Percentiles rank a stretch among this genome's conserved stretches.
Conservation (phyloP, 306 rosid species). For the Mimosa bimucronata region DNA sequence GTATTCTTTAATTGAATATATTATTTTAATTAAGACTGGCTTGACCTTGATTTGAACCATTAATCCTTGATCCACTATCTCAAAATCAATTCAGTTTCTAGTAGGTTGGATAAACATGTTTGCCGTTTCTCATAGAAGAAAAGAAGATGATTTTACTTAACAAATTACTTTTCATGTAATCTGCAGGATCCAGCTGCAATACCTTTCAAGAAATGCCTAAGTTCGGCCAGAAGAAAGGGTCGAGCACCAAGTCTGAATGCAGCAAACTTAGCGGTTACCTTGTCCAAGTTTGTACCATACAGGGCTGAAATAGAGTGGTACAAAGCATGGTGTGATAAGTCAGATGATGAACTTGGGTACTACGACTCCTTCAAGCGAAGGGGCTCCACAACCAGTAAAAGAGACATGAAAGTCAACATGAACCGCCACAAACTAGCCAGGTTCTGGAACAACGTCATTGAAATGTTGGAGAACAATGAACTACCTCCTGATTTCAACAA, state of each 20-base stretch:
- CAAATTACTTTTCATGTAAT: constrained; percentile 13
- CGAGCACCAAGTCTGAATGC: constrained; percentile 53
- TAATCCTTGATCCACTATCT: no score
- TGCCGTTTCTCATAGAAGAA: no score
- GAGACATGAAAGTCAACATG: constrained; percentile 57
- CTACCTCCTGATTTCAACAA: constrained; percentile 61
- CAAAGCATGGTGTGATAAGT: constrained; percentile 56
- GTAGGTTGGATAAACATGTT: no score
- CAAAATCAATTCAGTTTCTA: no score
- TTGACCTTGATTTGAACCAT: no score
- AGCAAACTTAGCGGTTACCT: constrained; percentile 54
- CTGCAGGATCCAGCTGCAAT: constrained; percentile 50
- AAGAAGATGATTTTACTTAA: constrained; percentile 20
- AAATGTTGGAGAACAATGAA: constrained; percentile 54
- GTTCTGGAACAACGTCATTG: constrained; percentile 64
- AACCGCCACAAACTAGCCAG: constrained; percentile 62
- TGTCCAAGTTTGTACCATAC: constrained; percentile 61
- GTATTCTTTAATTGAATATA: no score
- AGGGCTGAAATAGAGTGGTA: constrained; percentile 75
- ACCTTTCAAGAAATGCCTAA: constrained; percentile 58
- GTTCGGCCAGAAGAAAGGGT: constrained; percentile 56
- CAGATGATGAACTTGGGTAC: constrained; percentile 63
- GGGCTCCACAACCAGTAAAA: constrained; percentile 51
- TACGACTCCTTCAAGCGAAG: constrained; percentile 69
- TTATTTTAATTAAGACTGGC: no score